These are phyloP conservation scores for Ajuga chamaepitys DNA, from an alignment of 257 asterid species.

Conservation along the genomic window DNA sequence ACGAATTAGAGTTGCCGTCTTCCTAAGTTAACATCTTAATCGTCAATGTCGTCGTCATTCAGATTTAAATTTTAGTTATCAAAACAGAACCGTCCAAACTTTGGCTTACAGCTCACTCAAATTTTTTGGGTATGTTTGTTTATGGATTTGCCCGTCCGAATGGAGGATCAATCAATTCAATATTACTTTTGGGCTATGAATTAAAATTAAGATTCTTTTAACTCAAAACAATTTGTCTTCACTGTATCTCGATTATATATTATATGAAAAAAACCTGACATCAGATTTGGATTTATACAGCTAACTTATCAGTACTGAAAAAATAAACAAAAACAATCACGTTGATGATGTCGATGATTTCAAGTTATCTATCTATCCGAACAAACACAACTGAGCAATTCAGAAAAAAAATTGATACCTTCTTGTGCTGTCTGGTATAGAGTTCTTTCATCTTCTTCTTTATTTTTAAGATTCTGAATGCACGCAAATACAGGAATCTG, in stretches of 20 bases:
- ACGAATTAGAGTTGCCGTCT: neutral
- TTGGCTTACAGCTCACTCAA: neutral
- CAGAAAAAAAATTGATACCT: conserved; percentile 4
- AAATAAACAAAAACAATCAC: neutral
- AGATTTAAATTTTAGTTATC: neutral
- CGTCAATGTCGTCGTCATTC: neutral
- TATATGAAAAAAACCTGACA: neutral
- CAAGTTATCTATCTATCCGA: neutral
- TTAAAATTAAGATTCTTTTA: too few relatives aligned
- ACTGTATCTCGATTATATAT: neutral
- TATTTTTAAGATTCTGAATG: conserved; percentile 2
- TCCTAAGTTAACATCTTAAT: conserved; percentile 1
- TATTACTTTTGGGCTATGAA: too few relatives aligned
- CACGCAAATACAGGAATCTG: conserved; percentile 9
- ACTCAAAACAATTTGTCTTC: too few relatives aligned
- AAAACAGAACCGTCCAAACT: neutral
- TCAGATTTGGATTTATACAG: neutral
- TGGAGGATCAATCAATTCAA: too few relatives aligned
- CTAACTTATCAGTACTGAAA: neutral
- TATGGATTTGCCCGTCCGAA: too few relatives aligned
- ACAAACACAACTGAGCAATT: too few relatives aligned
- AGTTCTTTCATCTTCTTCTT: conserved; percentile 9
- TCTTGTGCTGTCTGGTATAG: conserved; percentile 2
- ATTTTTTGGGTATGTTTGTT: too few relatives aligned
- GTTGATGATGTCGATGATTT: neutral